phyloP scores from a whole-genome alignment of 495 filamentous ascomycete genomes.

The Staphylotrichum longicolle region DNA sequence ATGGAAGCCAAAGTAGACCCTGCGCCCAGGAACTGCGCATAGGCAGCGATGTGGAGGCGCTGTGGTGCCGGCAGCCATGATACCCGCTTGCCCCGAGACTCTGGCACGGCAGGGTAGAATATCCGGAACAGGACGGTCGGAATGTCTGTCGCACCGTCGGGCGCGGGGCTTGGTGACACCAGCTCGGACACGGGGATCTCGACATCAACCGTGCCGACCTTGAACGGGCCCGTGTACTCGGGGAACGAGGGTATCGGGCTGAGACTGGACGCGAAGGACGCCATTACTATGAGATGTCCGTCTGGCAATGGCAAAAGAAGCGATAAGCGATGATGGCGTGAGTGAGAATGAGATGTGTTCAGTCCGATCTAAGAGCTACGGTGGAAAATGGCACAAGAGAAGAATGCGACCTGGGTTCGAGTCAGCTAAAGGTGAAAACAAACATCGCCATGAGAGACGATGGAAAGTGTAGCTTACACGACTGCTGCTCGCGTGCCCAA shows the following conservation, averaged over 20 bases:
- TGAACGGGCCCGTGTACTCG: slow-evolving; percentile 66
- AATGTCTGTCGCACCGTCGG: slow-evolving; percentile 49
- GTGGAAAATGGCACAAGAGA: too few relatives aligned
- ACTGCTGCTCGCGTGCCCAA: too few relatives aligned
- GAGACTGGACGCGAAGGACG: slow-evolving; percentile 24
- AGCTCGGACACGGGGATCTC: slow-evolving; percentile 67
- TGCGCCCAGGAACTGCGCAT: slow-evolving; percentile 64
- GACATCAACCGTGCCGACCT: slow-evolving; percentile 70
- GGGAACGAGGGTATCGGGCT: slow-evolving; percentile 60
- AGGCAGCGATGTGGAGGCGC: slow-evolving; percentile 62
- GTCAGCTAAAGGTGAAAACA: too few relatives aligned
- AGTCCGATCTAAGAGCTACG: too few relatives aligned
- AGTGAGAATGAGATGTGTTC: too few relatives aligned
- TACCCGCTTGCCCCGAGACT: slow-evolving; percentile 44
- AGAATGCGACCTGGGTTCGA: too few relatives aligned
- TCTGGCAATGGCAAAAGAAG: background rate
- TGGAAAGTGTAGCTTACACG: too few relatives aligned
- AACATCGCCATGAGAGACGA: too few relatives aligned
- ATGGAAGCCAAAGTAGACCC: slow-evolving; percentile 53
- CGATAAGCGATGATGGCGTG: background rate
- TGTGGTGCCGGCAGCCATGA: slow-evolving; percentile 75
- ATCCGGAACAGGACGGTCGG: slow-evolving; percentile 70
- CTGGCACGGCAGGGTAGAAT: slow-evolving; percentile 65
- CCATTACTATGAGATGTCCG: slow-evolving; percentile 2
- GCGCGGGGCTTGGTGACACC: slow-evolving; percentile 47